These are phyloP conservation scores for Cardamine resedifolia DNA, from an alignment of 345 rosid species.

Conservation along the genomic window DNA sequence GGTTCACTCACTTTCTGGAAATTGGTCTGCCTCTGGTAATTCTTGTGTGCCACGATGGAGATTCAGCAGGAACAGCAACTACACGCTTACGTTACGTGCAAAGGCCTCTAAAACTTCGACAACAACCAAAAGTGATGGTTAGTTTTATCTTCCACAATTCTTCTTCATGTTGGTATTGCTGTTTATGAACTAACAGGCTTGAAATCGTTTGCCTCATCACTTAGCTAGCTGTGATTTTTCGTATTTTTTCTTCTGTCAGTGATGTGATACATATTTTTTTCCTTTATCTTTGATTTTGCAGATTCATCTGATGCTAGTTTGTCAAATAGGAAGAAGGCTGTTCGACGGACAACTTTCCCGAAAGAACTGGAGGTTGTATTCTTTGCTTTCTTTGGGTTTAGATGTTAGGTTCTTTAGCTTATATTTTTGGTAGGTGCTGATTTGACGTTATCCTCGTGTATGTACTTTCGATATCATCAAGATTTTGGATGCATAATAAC, in stretches of 20 bases:
- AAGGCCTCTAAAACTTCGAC: conserved; percentile 54
- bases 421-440: conserved; percentile 5
- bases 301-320: conserved; percentile 42
- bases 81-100: conserved; percentile 37
- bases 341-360: conserved; percentile 59
- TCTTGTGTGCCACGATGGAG: conserved; percentile 38
- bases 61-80: conserved; percentile 33
- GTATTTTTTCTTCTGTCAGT: background rate
- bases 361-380: conserved; percentile 68
- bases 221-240: background rate
- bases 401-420: conserved; percentile 13
- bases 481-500: conserved; percentile 20
- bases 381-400: conserved; percentile 10
- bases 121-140: conserved; percentile 54
- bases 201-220: background rate
- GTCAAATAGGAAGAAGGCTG: conserved; percentile 44
- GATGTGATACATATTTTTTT: background rate
- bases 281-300: conserved; percentile 9
- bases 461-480: conserved; percentile 13
- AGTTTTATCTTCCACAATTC: conserved; percentile 23
- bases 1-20: conserved; percentile 29
- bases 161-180: background rate
- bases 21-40: conserved; percentile 40
- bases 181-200: background rate
- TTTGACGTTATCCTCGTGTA: conserved; percentile 1